Evolutionary conservation across 1,139 yeast species (phyloP).

Genomic region (Lodderomyces margitis): DNA sequence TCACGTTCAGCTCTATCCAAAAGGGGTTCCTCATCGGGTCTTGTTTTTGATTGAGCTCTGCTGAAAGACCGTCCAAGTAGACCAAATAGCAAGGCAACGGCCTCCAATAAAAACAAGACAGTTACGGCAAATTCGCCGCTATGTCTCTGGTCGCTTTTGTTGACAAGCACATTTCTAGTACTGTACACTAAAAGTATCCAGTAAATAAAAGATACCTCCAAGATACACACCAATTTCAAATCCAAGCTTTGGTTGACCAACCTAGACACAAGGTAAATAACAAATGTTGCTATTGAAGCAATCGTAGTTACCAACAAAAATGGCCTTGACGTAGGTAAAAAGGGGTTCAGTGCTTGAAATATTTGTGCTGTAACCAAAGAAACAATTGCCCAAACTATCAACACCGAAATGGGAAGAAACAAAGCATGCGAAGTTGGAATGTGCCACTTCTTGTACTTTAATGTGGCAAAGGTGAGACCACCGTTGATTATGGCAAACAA

Average conservation of each 20-base stretch:
- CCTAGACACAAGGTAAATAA: constrained; percentile 56
- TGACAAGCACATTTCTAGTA: constrained; percentile 46
- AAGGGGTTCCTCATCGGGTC: constrained; percentile 28
- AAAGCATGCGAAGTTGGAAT: constrained; percentile 35
- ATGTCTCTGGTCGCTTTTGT: constrained; percentile 42
- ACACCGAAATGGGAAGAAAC: constrained; percentile 51
- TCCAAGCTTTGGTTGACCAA: constrained; percentile 41
- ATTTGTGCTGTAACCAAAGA: constrained; percentile 30
- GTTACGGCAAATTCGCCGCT: constrained; percentile 63
- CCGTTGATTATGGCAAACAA: constrained; percentile 54
- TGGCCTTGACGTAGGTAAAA: constrained; percentile 58
- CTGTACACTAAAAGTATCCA: constrained; percentile 55
- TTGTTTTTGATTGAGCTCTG: constrained; percentile 2
- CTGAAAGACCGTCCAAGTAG: constrained; percentile 45
- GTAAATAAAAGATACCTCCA: constrained; percentile 52
- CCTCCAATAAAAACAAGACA: constrained; percentile 49
- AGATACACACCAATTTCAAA: constrained; percentile 56
- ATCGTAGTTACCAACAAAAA: constrained; percentile 33
- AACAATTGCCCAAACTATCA: constrained; percentile 32
- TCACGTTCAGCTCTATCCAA: constrained; percentile 20
- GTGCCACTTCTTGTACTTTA: constrained; percentile 51
- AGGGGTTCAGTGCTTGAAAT: constrained; percentile 46
- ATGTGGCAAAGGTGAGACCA: constrained; percentile 45
- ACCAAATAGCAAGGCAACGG: constrained; percentile 57
- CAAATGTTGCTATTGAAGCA: constrained; percentile 48